phyloP scores from a whole-genome alignment of 805 yeast species.

The Lachancea lanzarotensis region DNA sequence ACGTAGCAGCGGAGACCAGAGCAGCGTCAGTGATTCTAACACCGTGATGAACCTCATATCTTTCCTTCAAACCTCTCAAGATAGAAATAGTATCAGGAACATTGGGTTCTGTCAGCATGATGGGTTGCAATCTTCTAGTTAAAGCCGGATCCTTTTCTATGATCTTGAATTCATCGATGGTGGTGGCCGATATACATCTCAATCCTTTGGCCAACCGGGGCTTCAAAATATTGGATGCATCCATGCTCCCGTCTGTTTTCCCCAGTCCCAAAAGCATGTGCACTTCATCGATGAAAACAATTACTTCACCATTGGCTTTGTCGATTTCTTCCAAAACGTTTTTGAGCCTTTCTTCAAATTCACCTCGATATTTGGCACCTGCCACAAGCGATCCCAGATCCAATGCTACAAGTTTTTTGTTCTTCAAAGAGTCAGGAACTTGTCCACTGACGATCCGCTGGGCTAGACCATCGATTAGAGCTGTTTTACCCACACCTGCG shows the following conservation, averaged over 20 bases:
- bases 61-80: constrained; percentile 85
- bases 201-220: constrained; percentile 93
- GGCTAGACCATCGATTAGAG: constrained; percentile 93
- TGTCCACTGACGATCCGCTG: constrained; percentile 87
- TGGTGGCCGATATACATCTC: constrained; percentile 95
- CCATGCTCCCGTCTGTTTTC: constrained; percentile 90
- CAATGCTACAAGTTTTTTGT: constrained; percentile 73
- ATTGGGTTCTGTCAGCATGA: constrained; percentile 76
- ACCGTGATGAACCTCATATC: constrained; percentile 96
- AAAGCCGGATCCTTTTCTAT: constrained; percentile 95
- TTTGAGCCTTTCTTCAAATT: constrained; percentile 86
- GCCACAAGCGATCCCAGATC: constrained; percentile 87
- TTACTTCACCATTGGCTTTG: constrained; percentile 64
- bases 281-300: constrained; percentile 83
- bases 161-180: constrained; percentile 88
- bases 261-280: constrained; percentile 88
- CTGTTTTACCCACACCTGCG: constrained; percentile 98
- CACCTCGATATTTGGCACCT: constrained; percentile 95
- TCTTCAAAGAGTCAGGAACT: constrained; percentile 90
- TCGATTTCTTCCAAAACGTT: constrained; percentile 77
- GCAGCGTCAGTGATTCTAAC: constrained; percentile 91
- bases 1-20: constrained; percentile 85
- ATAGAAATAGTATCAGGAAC: constrained; percentile 89
- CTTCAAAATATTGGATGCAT: constrained; percentile 86
- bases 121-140: constrained; percentile 90